Evolutionary conservation across 768 basidiomycete species (phyloP).

Genomic region (Suillus tomentosus): DNA sequence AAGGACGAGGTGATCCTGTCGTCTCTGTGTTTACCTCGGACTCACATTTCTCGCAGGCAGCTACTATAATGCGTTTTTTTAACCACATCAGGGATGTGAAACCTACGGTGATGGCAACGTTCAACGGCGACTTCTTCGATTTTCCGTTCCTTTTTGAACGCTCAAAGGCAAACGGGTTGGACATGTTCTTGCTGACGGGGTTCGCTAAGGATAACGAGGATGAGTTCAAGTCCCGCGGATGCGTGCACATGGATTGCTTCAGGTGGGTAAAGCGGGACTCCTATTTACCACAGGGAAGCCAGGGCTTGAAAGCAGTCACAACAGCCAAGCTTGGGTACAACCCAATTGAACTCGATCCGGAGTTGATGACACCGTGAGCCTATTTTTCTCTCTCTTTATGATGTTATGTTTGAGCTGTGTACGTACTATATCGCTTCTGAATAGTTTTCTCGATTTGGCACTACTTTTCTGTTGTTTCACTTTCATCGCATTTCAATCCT

Average conservation of each 20-base stretch:
- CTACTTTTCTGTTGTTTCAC: neutral
- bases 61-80: conserved; percentile 85
- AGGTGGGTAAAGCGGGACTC: conserved; percentile 99
- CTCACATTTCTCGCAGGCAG: conserved; percentile 53
- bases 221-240: conserved; percentile 90
- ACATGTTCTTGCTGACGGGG: conserved; percentile 95
- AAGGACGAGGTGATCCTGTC: conserved; percentile 70
- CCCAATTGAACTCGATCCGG: conserved; percentile 96
- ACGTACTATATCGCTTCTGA: neutral
- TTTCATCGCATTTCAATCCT: conserved; percentile 3
- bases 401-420: neutral
- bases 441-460: neutral
- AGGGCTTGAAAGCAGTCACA: conserved; percentile 97
- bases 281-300: conserved; percentile 96
- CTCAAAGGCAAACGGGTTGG: conserved; percentile 85
- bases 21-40: neutral
- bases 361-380: conserved; percentile 97
- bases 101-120: conserved; percentile 97
- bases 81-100: conserved; percentile 91
- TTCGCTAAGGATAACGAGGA: conserved; percentile 91
- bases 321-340: conserved; percentile 95
- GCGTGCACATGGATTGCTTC: conserved; percentile 99
- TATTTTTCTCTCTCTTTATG: neutral
- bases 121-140: conserved; percentile 99
- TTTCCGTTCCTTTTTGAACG: conserved; percentile 94